phyloP scores from a whole-genome alignment of 148 eudicot species.

The Rhododendron vialii region DNA sequence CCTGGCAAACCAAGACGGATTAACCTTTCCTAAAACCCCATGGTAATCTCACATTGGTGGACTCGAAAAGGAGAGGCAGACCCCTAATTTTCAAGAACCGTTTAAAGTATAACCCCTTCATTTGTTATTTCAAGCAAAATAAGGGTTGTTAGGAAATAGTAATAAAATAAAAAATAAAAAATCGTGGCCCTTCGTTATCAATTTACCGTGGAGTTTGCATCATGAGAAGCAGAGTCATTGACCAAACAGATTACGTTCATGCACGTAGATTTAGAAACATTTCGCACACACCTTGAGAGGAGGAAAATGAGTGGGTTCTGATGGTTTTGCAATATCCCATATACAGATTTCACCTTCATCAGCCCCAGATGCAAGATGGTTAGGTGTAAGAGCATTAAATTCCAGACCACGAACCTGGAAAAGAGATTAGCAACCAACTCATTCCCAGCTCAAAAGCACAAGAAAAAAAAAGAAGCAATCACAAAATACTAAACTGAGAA shows the following conservation, averaged over 20 bases:
- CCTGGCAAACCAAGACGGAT: neutral
- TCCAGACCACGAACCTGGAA: conserved; percentile 89
- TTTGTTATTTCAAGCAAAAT: neutral
- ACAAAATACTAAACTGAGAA: conserved; percentile 2
- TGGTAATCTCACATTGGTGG: neutral
- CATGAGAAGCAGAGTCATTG: neutral
- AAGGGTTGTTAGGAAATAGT: neutral
- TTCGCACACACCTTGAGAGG: conserved; percentile 59
- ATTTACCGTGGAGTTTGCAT: neutral
- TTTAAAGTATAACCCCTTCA: neutral
- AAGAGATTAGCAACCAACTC: neutral
- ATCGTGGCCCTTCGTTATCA: neutral
- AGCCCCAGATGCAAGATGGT: conserved; percentile 91
- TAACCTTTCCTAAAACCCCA: neutral
- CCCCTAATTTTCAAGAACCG: neutral
- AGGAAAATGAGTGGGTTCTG: conserved; percentile 67
- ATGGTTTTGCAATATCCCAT: conserved; percentile 80
- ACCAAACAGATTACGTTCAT: neutral
- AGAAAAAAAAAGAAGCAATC: neutral
- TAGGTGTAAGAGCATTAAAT: conserved; percentile 64
- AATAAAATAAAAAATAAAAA: neutral
- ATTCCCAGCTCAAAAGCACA: neutral
- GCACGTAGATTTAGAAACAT: neutral
- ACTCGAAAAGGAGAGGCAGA: neutral
- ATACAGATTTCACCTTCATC: conserved; percentile 97